These are phyloP conservation scores for Turnera subulata DNA, from an alignment of 345 rosid species.

Conservation along the genomic window DNA sequence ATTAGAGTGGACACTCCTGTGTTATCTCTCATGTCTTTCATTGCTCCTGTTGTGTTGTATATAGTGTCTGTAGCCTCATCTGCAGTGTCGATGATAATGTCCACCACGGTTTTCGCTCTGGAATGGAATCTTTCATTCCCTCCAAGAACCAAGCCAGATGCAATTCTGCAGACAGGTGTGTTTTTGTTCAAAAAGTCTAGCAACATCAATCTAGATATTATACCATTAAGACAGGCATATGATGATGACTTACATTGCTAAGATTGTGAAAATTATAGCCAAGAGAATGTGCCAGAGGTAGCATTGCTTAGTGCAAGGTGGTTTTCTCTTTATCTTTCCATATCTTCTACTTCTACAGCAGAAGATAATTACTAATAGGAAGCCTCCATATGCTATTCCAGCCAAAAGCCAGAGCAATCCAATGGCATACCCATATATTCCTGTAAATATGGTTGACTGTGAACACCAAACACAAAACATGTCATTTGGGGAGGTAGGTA, in stretches of 20 bases:
- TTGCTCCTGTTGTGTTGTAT: slow-evolving; percentile 53
- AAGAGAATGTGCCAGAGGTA: slow-evolving; percentile 35
- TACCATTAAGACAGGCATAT: background rate
- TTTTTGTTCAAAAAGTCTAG: background rate
- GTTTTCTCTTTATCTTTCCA: slow-evolving; percentile 25
- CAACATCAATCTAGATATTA: background rate
- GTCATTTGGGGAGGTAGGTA: background rate
- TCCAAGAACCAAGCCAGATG: slow-evolving; percentile 56
- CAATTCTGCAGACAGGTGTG: slow-evolving; percentile 33
- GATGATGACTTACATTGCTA: slow-evolving; percentile 49
- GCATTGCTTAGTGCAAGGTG: slow-evolving; percentile 25
- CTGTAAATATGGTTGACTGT: slow-evolving; percentile 65
- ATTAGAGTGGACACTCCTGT: slow-evolving; percentile 27
- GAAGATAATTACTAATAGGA: slow-evolving; percentile 19
- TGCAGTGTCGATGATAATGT: slow-evolving; percentile 55
- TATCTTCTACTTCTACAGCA: slow-evolving; percentile 25
- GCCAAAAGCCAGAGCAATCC: slow-evolving; percentile 48
- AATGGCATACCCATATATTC: slow-evolving; percentile 48
- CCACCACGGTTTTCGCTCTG: slow-evolving; percentile 36
- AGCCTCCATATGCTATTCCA: slow-evolving; percentile 38
- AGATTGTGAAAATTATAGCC: slow-evolving; percentile 38
- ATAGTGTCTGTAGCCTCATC: slow-evolving; percentile 48
- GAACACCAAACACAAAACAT: background rate
- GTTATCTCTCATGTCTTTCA: slow-evolving; percentile 41
- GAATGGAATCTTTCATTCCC: slow-evolving; percentile 50